Base-by-base conservation (phyloP, 768 basidiomycete genomes). In the Mycena rosella region DNA sequence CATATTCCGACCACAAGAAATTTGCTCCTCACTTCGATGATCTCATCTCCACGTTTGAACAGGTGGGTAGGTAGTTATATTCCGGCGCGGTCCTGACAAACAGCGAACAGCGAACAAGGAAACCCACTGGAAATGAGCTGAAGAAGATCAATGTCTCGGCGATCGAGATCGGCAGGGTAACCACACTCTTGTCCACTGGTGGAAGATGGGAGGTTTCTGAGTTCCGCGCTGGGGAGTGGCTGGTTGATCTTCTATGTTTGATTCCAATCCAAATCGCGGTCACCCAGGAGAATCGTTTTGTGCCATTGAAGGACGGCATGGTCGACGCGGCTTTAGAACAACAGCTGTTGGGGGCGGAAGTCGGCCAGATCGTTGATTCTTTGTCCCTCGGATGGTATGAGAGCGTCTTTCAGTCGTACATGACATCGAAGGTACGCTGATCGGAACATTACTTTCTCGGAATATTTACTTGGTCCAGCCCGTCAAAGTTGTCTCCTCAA, bases 201-300 rank as follows among this genome's bases (percentile, higher is more conserved):
- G 48, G 47, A 2, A 20, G 36, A 9, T 79, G 81, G 77, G 67
- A 70, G 10, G 85, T 86, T 5, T 70, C 72, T 5, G 84, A 60
- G 26, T 66, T 84, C 63, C 78, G 78, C n/a, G 79, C 80, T 0
- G 89, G 89, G 30, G 88, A 90, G 73, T 90, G 89, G 89, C 73
- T 90, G 0, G 87, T 86, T 0, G 85, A 88, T 18, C 74, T 89
- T 14, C 67, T 90, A 0, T 90, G 89, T 62, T 77, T 90, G 44
- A 89, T 90, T 32, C 89, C 89, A 0, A 89, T 90, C 27, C 89
- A 90, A 34, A 80, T 90, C 29, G 89, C 89, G 0, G 72, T 90
- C 18, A 85, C 87, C 5, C 80, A 80, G 15, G 88, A 89, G 47
- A 90, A 90, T 67, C 78, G 86, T 0, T 89, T 90, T 65, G 68